Evolutionary conservation across 139 green algal species (phyloP).

Genomic region (Coelastrella sp.): DNA sequence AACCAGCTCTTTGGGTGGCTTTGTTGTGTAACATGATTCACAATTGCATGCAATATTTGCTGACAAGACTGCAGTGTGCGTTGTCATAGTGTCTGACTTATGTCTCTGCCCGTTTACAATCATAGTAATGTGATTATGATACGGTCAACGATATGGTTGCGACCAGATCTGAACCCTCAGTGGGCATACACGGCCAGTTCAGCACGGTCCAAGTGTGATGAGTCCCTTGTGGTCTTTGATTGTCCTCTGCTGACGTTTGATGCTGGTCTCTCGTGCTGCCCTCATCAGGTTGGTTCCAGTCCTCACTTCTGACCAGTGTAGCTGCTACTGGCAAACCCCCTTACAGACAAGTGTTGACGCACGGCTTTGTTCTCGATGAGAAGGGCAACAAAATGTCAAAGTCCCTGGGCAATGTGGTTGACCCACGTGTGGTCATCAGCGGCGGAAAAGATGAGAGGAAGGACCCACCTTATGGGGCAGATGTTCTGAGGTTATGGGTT

Average conservation of each 20-base stretch:
- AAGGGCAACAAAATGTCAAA: conserved; percentile 96
- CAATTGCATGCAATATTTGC: background rate
- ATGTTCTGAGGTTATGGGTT: conserved; percentile 98
- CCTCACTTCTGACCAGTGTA: conserved; percentile 93
- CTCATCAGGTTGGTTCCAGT: conserved; percentile 98
- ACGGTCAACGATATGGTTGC: too few species aligned
- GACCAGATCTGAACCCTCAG: too few species aligned
- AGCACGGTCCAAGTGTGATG: too few species aligned
- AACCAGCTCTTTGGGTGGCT: too few species aligned
- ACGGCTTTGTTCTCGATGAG: conserved; percentile 96
- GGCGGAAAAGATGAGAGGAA: conserved; percentile 95
- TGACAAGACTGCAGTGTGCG: background rate
- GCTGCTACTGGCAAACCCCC: conserved; percentile 84
- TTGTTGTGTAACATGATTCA: too few species aligned
- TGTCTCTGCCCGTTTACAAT: too few species aligned
- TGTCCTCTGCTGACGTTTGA: too few species aligned
- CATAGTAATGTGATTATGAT: too few species aligned
- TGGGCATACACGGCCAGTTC: too few species aligned
- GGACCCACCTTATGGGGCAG: conserved; percentile 91
- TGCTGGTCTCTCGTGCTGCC: background rate
- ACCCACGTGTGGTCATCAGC: conserved; percentile 90
- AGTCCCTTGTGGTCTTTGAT: too few species aligned
- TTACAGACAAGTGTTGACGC: conserved; percentile 91
- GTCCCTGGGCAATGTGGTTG: conserved; percentile 94
- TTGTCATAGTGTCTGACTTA: too few species aligned